A percentile compares a stretch with the other conserved stretches of the same genome.
phyloP scores from a whole-genome alignment of 306 rosid genomes.

The Dryas alaskensis region DNA sequence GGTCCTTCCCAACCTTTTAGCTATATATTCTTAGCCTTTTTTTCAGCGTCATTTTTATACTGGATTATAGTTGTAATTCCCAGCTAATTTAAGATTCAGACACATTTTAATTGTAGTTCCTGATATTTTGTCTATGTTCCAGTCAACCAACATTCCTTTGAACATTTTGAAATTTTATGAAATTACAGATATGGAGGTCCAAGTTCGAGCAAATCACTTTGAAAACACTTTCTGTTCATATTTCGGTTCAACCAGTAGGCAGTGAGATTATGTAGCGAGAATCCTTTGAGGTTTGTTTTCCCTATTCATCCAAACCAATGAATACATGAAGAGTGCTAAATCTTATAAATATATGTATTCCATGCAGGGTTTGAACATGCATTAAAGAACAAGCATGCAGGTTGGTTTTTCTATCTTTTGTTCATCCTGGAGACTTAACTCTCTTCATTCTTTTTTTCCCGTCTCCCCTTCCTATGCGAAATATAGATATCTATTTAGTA shows the following conservation, averaged over 20 bases:
- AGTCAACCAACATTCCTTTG: slow-evolving; percentile 7
- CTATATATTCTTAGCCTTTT: background rate
- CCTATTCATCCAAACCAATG: slow-evolving; percentile 10
- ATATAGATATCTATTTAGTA: background rate
- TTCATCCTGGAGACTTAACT: background rate
- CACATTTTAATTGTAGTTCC: background rate
- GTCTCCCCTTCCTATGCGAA: background rate
- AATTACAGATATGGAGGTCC: slow-evolving; percentile 61
- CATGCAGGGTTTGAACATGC: slow-evolving; percentile 41
- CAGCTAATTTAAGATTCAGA: background rate
- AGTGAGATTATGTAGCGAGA: slow-evolving; percentile 79
- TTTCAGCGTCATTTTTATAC: background rate
- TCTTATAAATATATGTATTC: slow-evolving; percentile 18
- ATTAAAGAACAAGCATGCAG: slow-evolving; percentile 26
- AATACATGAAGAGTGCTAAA: slow-evolving; percentile 5
- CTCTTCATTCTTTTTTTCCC: background rate
- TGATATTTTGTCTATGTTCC: background rate
- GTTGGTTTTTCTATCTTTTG: slow-evolving; percentile 18
- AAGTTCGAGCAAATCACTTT: slow-evolving; percentile 65
- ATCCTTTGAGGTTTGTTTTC: slow-evolving; percentile 40
- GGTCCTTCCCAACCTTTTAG: background rate
- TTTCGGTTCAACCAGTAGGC: slow-evolving; percentile 81
- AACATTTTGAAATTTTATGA: slow-evolving; percentile 3
- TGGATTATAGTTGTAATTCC: background rate
- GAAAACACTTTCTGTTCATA: slow-evolving; percentile 64